A percentile compares a stretch with the other conserved stretches of the same genome.
phyloP scores from a whole-genome alignment of 2,329 filamentous ascomycete genomes.

The Stachybotrys chlorohalonatus region DNA sequence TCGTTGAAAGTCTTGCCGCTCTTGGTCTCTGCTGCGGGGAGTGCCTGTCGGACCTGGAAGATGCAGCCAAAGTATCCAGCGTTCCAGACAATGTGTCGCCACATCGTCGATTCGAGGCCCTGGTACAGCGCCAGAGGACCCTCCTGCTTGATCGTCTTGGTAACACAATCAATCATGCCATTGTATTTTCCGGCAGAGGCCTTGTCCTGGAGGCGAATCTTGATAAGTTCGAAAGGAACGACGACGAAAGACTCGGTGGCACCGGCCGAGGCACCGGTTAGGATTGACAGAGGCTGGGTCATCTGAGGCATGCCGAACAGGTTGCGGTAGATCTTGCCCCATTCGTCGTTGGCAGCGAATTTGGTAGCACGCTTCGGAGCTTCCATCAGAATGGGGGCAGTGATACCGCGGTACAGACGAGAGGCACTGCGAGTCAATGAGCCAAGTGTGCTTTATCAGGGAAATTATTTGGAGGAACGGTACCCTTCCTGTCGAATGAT shows the following conservation, averaged over 20 bases:
- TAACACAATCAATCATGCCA: conserved; percentile 70
- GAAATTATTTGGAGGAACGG: conserved; percentile 10
- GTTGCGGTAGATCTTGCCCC: conserved; percentile 89
- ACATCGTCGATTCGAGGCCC: conserved; percentile 91
- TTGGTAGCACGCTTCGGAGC: conserved; percentile 91
- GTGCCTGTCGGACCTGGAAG: conserved; percentile 82
- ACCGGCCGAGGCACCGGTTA: conserved; percentile 90
- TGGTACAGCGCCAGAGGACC: conserved; percentile 88
- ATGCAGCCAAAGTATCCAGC: conserved; percentile 97
- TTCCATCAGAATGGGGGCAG: conserved; percentile 95
- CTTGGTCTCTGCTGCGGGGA: conserved; percentile 78
- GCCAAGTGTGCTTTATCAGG: conserved; percentile 7
- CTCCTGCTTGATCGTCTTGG: conserved; percentile 76
- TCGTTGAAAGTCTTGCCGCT: conserved; percentile 77
- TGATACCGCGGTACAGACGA: conserved; percentile 90
- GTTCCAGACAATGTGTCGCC: conserved; percentile 88
- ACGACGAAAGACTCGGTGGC: conserved; percentile 96
- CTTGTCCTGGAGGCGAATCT: conserved; percentile 95
- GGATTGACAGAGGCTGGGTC: conserved; percentile 82
- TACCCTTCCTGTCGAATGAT: conserved; percentile 95
- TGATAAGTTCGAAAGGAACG: conserved; percentile 95
- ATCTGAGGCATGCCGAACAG: conserved; percentile 78
- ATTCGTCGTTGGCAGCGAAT: conserved; percentile 97
- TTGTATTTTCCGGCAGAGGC: conserved; percentile 83
- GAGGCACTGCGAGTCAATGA: conserved; percentile 53